phyloP scores from a whole-genome alignment of 257 asterid genomes.

The Primulina huaijiensis region DNA sequence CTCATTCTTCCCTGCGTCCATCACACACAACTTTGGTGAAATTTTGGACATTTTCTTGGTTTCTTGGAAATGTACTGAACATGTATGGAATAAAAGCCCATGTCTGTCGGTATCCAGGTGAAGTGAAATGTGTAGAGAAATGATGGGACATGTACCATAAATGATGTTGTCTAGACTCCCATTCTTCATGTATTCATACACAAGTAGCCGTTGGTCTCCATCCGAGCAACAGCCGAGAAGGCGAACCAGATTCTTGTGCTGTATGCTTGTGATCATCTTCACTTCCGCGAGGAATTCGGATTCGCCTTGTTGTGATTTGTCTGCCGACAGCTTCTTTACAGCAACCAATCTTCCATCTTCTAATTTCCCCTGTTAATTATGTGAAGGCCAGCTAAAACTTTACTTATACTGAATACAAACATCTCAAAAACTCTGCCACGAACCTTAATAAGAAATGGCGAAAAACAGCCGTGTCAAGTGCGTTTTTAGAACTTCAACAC shows the following conservation, averaged over 20 bases:
- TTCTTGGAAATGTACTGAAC: neutral
- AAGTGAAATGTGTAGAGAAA: neutral
- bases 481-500: neutral
- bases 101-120: too few relatives aligned
- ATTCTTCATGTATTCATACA: conserved; percentile 79
- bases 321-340: conserved; percentile 58
- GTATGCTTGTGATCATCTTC: conserved; percentile 71
- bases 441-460: neutral
- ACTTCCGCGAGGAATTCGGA: conserved; percentile 70
- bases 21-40: neutral
- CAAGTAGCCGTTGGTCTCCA: conserved; percentile 67
- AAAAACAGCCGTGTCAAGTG: neutral
- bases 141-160: conserved; percentile 43
- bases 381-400: neutral
- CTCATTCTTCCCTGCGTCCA: conserved; percentile 48
- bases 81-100: too few relatives aligned
- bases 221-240: conserved; percentile 80
- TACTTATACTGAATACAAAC: neutral
- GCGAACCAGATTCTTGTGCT: conserved; percentile 77
- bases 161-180: conserved; percentile 68
- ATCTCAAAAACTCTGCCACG: neutral
- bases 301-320: conserved; percentile 78
- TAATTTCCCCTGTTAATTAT: conserved; percentile 48
- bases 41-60: neutral
- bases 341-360: conserved; percentile 62